Evolutionary conservation across 345 rosid species (phyloP).

Genomic region (Hypericum androsaemum): DNA sequence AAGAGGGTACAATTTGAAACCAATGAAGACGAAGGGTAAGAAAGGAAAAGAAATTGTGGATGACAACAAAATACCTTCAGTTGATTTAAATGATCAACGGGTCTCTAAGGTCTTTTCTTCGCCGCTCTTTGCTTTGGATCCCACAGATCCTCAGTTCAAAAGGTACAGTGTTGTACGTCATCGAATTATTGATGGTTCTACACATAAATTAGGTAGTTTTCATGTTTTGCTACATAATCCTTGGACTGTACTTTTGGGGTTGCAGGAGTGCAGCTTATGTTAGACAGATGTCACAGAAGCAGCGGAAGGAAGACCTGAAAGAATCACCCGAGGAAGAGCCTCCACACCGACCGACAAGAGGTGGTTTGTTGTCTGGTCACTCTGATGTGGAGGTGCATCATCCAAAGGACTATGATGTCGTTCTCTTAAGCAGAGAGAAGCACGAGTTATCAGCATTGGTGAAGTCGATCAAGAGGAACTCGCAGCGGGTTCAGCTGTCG

Average conservation of each 20-base stretch:
- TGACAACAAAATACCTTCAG: conserved; percentile 58
- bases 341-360: conserved; percentile 14
- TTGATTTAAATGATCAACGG: conserved; percentile 51
- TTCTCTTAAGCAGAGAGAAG: conserved; percentile 36
- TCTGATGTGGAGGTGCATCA: conserved; percentile 11
- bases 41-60: conserved; percentile 36
- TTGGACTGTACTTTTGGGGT: conserved; percentile 9
- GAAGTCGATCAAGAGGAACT: conserved; percentile 69
- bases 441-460: conserved; percentile 46
- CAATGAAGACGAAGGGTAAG: conserved; percentile 47
- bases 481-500: conserved; percentile 34
- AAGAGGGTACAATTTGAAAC: conserved; percentile 79
- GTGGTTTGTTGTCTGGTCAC: conserved; percentile 10
- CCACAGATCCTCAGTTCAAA: conserved; percentile 92
- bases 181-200: no score
- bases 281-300: conserved; percentile 48
- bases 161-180: conserved; percentile 32
- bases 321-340: conserved; percentile 19
- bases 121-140: conserved; percentile 72
- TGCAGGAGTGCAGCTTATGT: conserved; percentile 83
- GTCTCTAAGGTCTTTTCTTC: conserved; percentile 50
- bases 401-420: conserved; percentile 9
- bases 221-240: conserved; percentile 2
- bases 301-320: conserved; percentile 31
- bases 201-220: no score